Evolutionary conservation across 2,329 filamentous ascomycete genomes (phyloP).

Genomic region (Epichloe gansuensis): DNA sequence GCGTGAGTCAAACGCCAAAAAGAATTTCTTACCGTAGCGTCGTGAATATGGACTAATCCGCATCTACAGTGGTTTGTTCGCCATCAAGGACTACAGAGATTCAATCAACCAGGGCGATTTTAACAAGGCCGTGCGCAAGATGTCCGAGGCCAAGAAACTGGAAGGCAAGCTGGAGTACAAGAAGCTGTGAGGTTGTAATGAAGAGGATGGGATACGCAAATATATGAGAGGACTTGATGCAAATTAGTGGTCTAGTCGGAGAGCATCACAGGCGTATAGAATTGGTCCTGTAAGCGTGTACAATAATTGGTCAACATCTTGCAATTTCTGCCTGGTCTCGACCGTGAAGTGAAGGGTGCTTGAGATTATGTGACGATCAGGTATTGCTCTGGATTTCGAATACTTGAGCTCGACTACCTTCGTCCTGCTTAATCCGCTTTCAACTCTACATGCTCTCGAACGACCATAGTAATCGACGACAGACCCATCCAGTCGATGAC

Average conservation of each 20-base stretch:
- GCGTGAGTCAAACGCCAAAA: slow-evolving; percentile 53
- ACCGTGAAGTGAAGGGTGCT: too few relatives aligned
- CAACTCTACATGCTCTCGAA: too few relatives aligned
- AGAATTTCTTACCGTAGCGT: neutral
- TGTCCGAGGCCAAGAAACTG: slow-evolving; percentile 93
- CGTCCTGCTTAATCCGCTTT: too few relatives aligned
- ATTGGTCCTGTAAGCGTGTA: neutral
- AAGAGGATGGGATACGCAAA: neutral
- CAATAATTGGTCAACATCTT: neutral
- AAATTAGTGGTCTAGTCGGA: neutral
- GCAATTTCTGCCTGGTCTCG: neutral
- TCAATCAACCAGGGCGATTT: slow-evolving; percentile 97
- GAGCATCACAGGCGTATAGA: neutral
- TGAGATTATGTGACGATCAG: too few relatives aligned
- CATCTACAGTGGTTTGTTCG: slow-evolving; percentile 65
- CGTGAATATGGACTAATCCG: neutral
- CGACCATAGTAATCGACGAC: too few relatives aligned
- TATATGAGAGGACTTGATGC: neutral
- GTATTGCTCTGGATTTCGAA: too few relatives aligned
- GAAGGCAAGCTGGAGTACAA: slow-evolving; percentile 97
- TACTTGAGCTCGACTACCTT: too few relatives aligned
- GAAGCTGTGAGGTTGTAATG: slow-evolving; percentile 55
- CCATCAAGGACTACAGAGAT: slow-evolving; percentile 96
- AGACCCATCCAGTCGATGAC: too few relatives aligned
- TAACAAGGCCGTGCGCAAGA: slow-evolving; percentile 97